A percentile compares a stretch with the other conserved stretches of the same genome.
Conservation (phyloP, 1,284 basidiomycete genomes). For the Cutaneotrichosporon sp. region DNA sequence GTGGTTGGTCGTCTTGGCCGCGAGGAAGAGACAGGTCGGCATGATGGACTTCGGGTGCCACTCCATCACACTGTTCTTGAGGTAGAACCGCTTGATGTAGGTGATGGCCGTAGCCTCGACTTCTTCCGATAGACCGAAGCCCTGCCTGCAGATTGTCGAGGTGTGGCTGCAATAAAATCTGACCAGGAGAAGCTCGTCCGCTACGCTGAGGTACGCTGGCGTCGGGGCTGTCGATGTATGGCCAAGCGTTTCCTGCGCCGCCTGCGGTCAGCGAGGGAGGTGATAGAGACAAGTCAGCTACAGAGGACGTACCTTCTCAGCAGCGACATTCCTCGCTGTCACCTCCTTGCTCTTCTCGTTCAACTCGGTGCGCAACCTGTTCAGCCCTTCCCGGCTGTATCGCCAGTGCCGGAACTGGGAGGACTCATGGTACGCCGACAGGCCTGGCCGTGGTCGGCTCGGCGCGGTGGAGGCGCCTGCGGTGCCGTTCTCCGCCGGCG, state of each 20-base stretch:
- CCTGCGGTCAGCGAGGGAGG: constrained; percentile 5
- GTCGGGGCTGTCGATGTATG: constrained; percentile 14
- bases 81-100: constrained; percentile 94
- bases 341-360: constrained; percentile 69
- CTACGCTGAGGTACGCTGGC: constrained; percentile 63
- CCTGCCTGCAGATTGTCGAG: constrained; percentile 67
- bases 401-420: constrained; percentile 86
- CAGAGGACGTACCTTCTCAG: constrained; percentile 66
- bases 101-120: constrained; percentile 88
- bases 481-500: too few species aligned
- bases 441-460: constrained; percentile 13
- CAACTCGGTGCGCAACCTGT: constrained; percentile 57
- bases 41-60: constrained; percentile 99
- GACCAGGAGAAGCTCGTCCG: constrained; percentile 83
- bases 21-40: constrained; percentile 91
- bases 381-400: constrained; percentile 65
- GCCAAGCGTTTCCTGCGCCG: constrained; percentile 10
- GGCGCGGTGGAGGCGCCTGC: not conserved
- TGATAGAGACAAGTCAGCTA: too few species aligned
- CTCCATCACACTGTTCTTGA: constrained; percentile 98
- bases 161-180: constrained; percentile 85
- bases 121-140: constrained; percentile 82
- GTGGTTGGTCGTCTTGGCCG: constrained; percentile 93
- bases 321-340: constrained; percentile 69
- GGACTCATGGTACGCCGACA: constrained; percentile 66